Conservation (phyloP, 2,329 filamentous ascomycete genomes). For the Colletotrichum trifolii region DNA sequence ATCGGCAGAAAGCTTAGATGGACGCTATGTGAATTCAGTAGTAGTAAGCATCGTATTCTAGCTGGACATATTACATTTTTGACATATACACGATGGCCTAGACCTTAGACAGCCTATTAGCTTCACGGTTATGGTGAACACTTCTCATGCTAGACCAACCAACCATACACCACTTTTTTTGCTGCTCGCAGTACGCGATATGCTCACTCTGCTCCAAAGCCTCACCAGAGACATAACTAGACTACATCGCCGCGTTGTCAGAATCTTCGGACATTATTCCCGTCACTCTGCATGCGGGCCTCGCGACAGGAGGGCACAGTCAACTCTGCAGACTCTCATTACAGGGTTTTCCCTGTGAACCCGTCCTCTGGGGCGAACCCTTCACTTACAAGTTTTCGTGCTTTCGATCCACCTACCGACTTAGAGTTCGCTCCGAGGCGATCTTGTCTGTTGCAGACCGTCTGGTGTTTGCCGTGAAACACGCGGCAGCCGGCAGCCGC, state of each 20-base stretch:
- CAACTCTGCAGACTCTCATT: no score
- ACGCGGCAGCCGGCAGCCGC: background rate
- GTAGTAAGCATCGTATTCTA: background rate
- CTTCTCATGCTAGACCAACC: no score
- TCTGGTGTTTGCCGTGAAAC: conserved; percentile 29
- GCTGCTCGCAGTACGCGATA: no score
- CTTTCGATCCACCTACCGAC: background rate
- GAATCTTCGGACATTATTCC: no score
- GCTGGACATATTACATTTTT: background rate
- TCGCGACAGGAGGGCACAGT: no score
- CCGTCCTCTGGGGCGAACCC: background rate
- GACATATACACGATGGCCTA: background rate
- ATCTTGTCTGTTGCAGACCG: conserved; percentile 8
- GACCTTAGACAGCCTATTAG: background rate
- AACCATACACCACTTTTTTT: no score
- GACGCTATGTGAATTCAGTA: background rate
- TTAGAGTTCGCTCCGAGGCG: conserved; percentile 3
- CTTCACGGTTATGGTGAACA: no score
- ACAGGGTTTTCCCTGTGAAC: background rate
- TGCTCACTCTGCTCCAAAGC: no score
- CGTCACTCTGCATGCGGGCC: no score
- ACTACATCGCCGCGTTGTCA: no score
- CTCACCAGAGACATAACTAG: no score
- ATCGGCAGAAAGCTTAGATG: conserved; percentile 25
- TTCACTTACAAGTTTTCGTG: background rate